phyloP scores from a whole-genome alignment of 2,329 filamentous ascomycete species.

The Exophiala mesophila region DNA sequence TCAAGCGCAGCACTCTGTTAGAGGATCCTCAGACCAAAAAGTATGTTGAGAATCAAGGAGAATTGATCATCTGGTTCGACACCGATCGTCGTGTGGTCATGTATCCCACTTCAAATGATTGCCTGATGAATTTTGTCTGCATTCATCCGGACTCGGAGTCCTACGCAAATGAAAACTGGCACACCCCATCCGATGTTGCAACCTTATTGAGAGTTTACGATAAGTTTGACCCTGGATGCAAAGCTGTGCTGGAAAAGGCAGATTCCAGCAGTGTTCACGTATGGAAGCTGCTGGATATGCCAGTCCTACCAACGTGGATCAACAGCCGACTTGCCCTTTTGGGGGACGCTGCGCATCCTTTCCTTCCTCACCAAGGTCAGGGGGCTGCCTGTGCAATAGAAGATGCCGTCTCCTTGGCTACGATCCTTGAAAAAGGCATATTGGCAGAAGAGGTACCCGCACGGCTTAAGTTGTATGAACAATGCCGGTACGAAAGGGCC shows the following conservation, averaged over 20 bases:
- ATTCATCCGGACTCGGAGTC: conserved; percentile 27
- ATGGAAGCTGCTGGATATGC: conserved; percentile 61
- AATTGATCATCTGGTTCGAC: conserved; percentile 42
- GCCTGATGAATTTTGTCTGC: conserved; percentile 22
- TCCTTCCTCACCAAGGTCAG: conserved; percentile 60
- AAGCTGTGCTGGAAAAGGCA: conserved; percentile 5
- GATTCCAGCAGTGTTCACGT: conserved; percentile 44
- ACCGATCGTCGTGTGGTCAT: conserved; percentile 27
- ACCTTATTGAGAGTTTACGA: conserved; percentile 8
- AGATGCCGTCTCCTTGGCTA: conserved; percentile 56
- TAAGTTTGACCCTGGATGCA: conserved; percentile 4
- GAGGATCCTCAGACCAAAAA: conserved; percentile 38
- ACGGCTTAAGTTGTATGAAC: conserved; percentile 56
- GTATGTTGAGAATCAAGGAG: conserved; percentile 35
- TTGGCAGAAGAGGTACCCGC: conserved; percentile 45
- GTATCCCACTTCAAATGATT: conserved; percentile 28
- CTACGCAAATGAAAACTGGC: conserved; percentile 33
- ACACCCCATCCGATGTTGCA: conserved; percentile 4
- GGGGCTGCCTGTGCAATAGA: conserved; percentile 63
- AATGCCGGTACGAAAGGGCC: conserved; percentile 54
- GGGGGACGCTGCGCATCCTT: conserved; percentile 65
- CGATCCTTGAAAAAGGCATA: conserved; percentile 50
- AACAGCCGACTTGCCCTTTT: conserved; percentile 52
- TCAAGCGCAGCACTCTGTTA: conserved; percentile 26
- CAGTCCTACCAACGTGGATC: conserved; percentile 51